These are phyloP conservation scores for Acer yangbiense DNA, from an alignment of 345 rosid genomes.

Conservation along the genomic window DNA sequence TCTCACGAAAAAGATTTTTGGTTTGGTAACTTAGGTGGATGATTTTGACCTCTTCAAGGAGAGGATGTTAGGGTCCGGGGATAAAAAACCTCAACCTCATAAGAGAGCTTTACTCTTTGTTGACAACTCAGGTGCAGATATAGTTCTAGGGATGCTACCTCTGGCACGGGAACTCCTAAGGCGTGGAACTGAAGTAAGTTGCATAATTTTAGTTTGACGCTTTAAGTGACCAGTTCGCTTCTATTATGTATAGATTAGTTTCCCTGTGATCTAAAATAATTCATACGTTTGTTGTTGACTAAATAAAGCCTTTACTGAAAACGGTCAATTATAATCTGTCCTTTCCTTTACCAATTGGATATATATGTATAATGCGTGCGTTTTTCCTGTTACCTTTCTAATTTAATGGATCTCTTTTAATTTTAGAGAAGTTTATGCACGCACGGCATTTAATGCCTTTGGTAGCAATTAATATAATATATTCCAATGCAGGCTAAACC, in stretches of 20 bases:
- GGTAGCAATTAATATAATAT: neutral
- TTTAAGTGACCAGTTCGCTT: neutral
- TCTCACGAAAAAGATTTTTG: conserved; percentile 1
- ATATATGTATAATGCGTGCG: neutral
- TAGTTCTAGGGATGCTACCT: conserved; percentile 97
- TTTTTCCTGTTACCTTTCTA: neutral
- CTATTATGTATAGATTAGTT: neutral
- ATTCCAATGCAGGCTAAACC: neutral
- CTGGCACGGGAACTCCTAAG: conserved; percentile 94
- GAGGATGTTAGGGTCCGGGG: conserved; percentile 77
- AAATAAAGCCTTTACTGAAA: neutral
- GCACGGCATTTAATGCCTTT: neutral
- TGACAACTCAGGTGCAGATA: conserved; percentile 96
- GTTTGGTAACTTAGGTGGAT: conserved; percentile 65
- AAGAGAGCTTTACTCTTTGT: conserved; percentile 96
- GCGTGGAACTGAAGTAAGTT: conserved; percentile 87
- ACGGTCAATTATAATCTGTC: neutral
- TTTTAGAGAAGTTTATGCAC: neutral
- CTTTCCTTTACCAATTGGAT: neutral
- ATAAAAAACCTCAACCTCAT: conserved; percentile 67
- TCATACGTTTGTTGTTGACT: neutral
- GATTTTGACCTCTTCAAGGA: conserved; percentile 90
- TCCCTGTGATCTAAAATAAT: neutral
- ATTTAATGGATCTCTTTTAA: neutral
- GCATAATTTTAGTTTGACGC: conserved; percentile 8